Conservation (phyloP, 345 rosid genomes). For the Barbarea vulgaris region DNA sequence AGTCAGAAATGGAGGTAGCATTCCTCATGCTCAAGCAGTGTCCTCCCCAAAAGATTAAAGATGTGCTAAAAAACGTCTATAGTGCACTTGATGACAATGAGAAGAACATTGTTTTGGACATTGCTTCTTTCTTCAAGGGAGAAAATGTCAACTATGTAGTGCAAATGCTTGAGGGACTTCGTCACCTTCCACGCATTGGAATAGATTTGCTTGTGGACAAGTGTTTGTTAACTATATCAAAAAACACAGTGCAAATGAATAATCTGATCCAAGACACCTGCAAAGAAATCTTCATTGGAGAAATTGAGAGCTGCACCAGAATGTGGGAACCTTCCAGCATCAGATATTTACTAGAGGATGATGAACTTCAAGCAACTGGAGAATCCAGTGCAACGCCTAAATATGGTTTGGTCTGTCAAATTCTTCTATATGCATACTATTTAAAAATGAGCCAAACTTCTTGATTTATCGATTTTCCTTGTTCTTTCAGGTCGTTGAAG, state of each 20-base stretch:
- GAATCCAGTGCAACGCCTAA: neutral
- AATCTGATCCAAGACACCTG: conserved; percentile 21
- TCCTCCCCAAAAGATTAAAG: neutral
- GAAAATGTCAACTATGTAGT: conserved; percentile 11
- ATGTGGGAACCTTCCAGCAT: conserved; percentile 13
- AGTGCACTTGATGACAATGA: conserved; percentile 20
- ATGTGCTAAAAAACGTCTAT: neutral
- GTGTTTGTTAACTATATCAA: conserved; percentile 7
- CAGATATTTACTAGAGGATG: conserved; percentile 7
- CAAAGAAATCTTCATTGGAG: neutral
- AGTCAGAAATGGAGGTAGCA: conserved; percentile 6
- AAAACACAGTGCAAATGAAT: conserved; percentile 14
- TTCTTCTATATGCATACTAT: neutral
- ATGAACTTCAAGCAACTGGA: neutral
- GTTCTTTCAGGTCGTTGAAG: conserved; percentile 22
- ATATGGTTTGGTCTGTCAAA: neutral
- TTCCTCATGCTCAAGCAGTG: conserved; percentile 1
- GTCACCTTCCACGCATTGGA: conserved; percentile 1
- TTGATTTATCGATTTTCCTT: neutral
- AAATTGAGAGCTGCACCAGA: conserved; percentile 9
- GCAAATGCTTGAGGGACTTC: conserved; percentile 15
- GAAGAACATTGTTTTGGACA: neutral
- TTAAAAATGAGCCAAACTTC: neutral
- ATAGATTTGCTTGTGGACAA: conserved; percentile 34
- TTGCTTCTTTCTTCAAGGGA: conserved; percentile 19